Percentiles rank a stretch among this genome's conserved stretches.
phyloP scores from a whole-genome alignment of 139 green algal species.

The Tetradesmus obliquus region DNA sequence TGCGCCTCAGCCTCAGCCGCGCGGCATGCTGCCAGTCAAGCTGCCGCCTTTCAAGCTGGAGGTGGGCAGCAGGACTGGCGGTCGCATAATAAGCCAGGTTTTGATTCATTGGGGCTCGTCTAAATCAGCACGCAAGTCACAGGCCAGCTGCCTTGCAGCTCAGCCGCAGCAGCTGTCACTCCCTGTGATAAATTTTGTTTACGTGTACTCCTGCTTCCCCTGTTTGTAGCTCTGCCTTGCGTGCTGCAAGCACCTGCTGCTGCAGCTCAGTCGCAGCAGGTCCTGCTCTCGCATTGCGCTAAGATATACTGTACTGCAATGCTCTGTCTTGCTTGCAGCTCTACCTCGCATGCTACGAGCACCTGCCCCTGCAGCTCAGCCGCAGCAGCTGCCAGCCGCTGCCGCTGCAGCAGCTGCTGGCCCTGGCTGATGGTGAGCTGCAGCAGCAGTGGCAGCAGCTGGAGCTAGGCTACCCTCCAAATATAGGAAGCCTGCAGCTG shows the following conservation, averaged over 20 bases:
- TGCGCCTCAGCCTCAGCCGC: too few species aligned
- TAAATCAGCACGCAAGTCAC: too few species aligned
- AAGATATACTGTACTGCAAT: too few species aligned
- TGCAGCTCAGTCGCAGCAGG: too few species aligned
- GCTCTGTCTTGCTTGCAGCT: neutral
- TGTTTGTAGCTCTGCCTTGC: neutral
- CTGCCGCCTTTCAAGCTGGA: slow-evolving; percentile 45
- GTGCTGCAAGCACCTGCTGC: neutral
- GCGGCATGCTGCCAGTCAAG: neutral
- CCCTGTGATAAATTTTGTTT: too few species aligned
- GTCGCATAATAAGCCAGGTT: too few species aligned
- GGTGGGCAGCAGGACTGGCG: neutral
- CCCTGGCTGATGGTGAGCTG: slow-evolving; percentile 11
- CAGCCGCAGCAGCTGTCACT: too few species aligned
- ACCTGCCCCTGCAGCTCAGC: slow-evolving; percentile 38
- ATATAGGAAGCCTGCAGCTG: slow-evolving; percentile 33
- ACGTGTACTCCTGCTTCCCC: neutral
- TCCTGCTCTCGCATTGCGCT: neutral
- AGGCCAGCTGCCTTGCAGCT: too few species aligned
- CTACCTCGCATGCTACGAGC: slow-evolving; percentile 39
- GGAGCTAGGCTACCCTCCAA: slow-evolving; percentile 47
- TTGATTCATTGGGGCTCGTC: too few species aligned
- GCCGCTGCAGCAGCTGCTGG: slow-evolving; percentile 30
- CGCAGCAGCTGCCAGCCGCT: slow-evolving; percentile 41
- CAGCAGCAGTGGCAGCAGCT: slow-evolving; percentile 43